These are phyloP conservation scores for Myxozyma nipponensis DNA, from an alignment of 805 yeast species.

Conservation along the genomic window DNA sequence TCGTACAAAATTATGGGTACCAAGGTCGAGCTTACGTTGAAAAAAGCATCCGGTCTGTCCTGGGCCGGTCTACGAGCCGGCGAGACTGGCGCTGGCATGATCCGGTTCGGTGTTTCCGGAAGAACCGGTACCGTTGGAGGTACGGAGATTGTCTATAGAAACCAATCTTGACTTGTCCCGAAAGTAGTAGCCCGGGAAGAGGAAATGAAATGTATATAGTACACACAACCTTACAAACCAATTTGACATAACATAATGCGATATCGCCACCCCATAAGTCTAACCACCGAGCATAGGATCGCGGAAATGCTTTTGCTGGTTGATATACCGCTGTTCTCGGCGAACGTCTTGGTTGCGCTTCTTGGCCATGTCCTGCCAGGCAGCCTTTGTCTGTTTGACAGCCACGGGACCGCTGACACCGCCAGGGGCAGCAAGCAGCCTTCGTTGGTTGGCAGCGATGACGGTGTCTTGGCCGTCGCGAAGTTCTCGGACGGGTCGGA, in stretches of 20 bases:
- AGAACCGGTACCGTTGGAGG: slow-evolving; percentile 32
- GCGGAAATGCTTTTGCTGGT: slow-evolving; percentile 80
- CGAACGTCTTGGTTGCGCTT: slow-evolving; percentile 42
- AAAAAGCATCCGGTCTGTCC: slow-evolving; percentile 27
- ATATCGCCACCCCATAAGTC: not conserved
- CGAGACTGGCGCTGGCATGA: slow-evolving; percentile 32
- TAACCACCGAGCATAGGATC: slow-evolving; percentile 54
- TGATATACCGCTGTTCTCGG: slow-evolving; percentile 64
- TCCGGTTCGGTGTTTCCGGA: slow-evolving; percentile 30
- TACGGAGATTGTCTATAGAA: slow-evolving; percentile 25
- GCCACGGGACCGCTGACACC: slow-evolving; percentile 37
- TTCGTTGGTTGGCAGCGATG: slow-evolving; percentile 49
- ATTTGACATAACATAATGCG: not conserved
- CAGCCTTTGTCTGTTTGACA: slow-evolving; percentile 46
- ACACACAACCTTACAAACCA: not conserved
- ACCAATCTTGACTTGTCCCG: too few relatives aligned
- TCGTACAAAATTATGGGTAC: slow-evolving; percentile 29
- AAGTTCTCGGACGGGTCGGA: slow-evolving; percentile 47
- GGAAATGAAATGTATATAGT: not conserved
- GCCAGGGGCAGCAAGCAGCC: slow-evolving; percentile 1
- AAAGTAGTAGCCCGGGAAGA: too few relatives aligned
- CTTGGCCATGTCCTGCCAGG: slow-evolving; percentile 59
- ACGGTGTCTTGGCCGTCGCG: slow-evolving; percentile 71
- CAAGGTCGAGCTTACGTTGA: slow-evolving; percentile 29
- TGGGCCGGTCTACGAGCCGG: slow-evolving; percentile 31